Base-by-base conservation (phyloP, 257 asterid genomes). In the Dorcoceras hygrometricum region DNA sequence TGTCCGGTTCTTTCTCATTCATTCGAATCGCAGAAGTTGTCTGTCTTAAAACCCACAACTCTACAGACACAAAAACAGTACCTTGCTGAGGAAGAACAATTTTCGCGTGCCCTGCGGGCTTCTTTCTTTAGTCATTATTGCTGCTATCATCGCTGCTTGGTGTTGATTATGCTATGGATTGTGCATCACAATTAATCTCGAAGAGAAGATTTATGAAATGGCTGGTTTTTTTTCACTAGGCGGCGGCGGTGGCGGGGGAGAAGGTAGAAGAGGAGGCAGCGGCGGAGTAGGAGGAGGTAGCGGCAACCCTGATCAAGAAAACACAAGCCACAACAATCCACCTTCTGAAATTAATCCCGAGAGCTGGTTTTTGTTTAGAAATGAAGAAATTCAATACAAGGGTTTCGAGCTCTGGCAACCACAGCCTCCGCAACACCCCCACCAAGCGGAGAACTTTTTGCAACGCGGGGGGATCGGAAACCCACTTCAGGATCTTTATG, bases 211-310 rank as follows among this genome's bases (percentile, higher is more conserved):
- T 70, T 24, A 28, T 57, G 71, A 71, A 59, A 91, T 91, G 98
- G 88, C 98, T 75, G 90, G 86, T 56, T 91, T 91, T 63, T 91
- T 88, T 82, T 91, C 98, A 60, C 84, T 91, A 87, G 87, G 89
- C 23, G 83, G 88, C 6, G 91, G 77, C 11, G 61, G 60, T 0
- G 63, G 64, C 2, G 70, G 76, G 0, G 51, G 67, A 1, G 77
- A 59, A 2, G 27, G 74, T 2, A 70, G 68, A 0, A 61, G 65
- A 3, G 25, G 74, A 2, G 70, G 68, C 0, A 58, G 23, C 28
- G 68, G 70, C 3, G 62, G 66, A 3, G 63, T 55, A n/a, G 63
- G 74, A 4, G 32, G 29, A 12, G 55, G 56, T 10, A 61, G 20
- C 66, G 79, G 23, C 67, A 66, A 72, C 62, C 82, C 65, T 14